phyloP scores from a whole-genome alignment of 2,329 filamentous ascomycete genomes.

The Elsinoe ampelina region DNA sequence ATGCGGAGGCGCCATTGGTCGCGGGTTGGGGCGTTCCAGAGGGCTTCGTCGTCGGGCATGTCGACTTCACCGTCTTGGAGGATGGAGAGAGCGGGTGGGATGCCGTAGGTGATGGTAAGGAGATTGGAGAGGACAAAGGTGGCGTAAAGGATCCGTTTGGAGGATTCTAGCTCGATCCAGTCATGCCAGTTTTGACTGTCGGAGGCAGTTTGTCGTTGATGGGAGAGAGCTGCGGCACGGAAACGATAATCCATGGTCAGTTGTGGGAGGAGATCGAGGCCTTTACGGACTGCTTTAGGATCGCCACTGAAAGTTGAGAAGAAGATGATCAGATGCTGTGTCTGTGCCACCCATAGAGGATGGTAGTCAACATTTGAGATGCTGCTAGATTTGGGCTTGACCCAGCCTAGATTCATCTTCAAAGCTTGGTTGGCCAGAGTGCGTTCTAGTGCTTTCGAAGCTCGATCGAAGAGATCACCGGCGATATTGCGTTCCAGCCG shows the following conservation, averaged over 20 bases:
- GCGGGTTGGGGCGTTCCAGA: constrained; percentile 26
- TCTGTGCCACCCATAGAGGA: constrained; percentile 22
- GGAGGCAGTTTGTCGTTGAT: constrained; percentile 6
- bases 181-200: constrained; percentile 8
- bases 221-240: constrained; percentile 2
- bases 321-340: constrained; percentile 20
- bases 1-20: constrained; percentile 15
- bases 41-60: constrained; percentile 25
- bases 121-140: constrained; percentile 28
- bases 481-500: constrained; percentile 26
- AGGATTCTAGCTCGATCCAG: constrained; percentile 9
- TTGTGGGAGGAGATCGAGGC: constrained; percentile 1
- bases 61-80: constrained; percentile 29
- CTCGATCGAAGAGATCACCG: constrained; percentile 19
- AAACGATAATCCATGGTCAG: constrained; percentile 1
- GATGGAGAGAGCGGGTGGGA: constrained; percentile 26
- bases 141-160: constrained; percentile 19
- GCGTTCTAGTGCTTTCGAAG: constrained; percentile 12
- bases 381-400: constrained; percentile 16
- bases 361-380: constrained; percentile 14
- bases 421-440: constrained; percentile 6
- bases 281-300: constrained; percentile 9
- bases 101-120: constrained; percentile 26
- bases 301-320: constrained; percentile 13
- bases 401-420: constrained; percentile 9